Percentiles rank a stretch among this genome's conserved stretches.
Conservation (phyloP, 345 rosid genomes). For the Acer negundo region DNA sequence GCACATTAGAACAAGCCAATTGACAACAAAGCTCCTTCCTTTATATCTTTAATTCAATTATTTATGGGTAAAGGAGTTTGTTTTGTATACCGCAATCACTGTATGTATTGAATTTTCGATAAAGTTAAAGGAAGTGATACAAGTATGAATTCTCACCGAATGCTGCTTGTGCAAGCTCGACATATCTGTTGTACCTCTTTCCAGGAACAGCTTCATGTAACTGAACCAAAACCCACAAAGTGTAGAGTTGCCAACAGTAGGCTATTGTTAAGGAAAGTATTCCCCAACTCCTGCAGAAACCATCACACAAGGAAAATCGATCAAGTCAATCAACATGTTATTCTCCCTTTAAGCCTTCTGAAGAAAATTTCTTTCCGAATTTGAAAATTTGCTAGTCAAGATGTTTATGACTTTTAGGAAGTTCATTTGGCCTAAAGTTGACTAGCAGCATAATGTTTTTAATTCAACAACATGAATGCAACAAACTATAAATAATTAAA, state of each 20-base stretch:
- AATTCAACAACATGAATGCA: neutral
- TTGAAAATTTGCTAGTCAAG: neutral
- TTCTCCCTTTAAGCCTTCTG: neutral
- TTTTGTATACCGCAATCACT: neutral
- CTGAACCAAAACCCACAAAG: constrained; percentile 91
- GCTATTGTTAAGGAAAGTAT: constrained; percentile 83
- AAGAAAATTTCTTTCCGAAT: neutral
- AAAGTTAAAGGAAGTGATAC: neutral
- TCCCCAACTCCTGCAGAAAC: constrained; percentile 87
- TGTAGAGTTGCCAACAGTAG: constrained; percentile 92
- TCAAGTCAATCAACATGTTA: constrained; percentile 1
- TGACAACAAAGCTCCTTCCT: no score
- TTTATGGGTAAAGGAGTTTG: neutral
- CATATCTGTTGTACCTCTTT: constrained; percentile 92
- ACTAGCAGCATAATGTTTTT: neutral
- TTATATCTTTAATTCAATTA: neutral
- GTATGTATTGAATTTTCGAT: neutral
- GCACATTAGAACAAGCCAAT: no score
- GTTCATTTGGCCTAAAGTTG: neutral
- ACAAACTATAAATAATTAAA: neutral
- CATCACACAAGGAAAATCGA: constrained; percentile 5
- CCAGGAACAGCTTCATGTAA: constrained; percentile 97
- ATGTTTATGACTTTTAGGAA: neutral
- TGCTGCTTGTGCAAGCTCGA: constrained; percentile 97
- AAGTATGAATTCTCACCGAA: constrained; percentile 56